Percentiles rank a stretch among this genome's conserved stretches.
Conservation (phyloP, 352 stramenopile species). For the Globisporangium acanthophoron region DNA sequence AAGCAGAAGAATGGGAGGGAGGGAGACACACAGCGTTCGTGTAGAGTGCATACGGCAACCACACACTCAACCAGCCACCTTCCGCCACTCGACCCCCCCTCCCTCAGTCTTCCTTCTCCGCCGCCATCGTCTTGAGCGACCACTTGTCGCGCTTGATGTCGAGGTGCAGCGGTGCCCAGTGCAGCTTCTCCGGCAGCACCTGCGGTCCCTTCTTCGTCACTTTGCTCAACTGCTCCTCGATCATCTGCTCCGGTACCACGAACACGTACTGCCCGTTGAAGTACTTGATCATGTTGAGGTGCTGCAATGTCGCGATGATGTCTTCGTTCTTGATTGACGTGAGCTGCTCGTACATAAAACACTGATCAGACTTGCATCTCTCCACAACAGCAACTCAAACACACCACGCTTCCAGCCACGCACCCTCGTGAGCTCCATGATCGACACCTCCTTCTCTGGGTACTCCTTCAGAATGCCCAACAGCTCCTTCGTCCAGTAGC, state of each 20-base stretch:
- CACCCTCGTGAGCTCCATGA: slow-evolving; percentile 94
- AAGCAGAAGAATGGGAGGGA: neutral
- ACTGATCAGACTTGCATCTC: neutral
- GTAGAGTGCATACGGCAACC: neutral
- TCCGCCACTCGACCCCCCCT: neutral
- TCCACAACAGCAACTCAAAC: neutral
- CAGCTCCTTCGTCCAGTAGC: slow-evolving; percentile 98
- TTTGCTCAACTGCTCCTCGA: slow-evolving; percentile 83
- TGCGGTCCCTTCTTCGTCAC: slow-evolving; percentile 73
- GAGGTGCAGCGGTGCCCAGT: slow-evolving; percentile 76
- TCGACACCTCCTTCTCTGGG: slow-evolving; percentile 80
- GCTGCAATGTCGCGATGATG: slow-evolving; percentile 97
- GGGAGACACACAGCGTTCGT: neutral
- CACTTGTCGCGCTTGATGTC: slow-evolving; percentile 85
- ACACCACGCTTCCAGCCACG: slow-evolving; percentile 26
- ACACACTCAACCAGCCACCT: neutral
- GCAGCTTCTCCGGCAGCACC: slow-evolving; percentile 68
- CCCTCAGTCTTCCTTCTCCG: slow-evolving; percentile 1
- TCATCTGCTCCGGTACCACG: slow-evolving; percentile 89
- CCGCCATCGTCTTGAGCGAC: slow-evolving; percentile 61
- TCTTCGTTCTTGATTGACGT: slow-evolving; percentile 96
- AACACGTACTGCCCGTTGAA: slow-evolving; percentile 99
- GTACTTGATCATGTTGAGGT: slow-evolving; percentile 98
- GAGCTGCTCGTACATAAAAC: slow-evolving; percentile 20
- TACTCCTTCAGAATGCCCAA: slow-evolving; percentile 87